A percentile compares a stretch with the other conserved stretches of the same genome.
These are phyloP conservation scores for Coemansia biformis DNA, from an alignment of 192 early-diverging fungal genomes.

Conservation along the genomic window DNA sequence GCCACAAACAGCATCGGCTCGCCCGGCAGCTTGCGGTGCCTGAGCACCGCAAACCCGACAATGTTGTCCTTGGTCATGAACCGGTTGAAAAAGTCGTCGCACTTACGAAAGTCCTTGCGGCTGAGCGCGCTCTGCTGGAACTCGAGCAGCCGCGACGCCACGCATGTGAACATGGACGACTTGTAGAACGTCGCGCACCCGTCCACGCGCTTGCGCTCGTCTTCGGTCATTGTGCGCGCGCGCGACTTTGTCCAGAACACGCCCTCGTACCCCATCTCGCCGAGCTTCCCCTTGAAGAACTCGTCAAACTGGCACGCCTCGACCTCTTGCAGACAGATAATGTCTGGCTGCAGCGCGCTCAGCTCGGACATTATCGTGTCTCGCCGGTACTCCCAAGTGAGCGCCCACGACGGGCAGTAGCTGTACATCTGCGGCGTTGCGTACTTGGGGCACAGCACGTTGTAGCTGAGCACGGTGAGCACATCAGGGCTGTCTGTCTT, in stretches of 20 bases:
- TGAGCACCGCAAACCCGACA: conserved; percentile 74
- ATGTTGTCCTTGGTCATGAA: conserved; percentile 98
- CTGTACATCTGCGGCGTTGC: conserved; percentile 82
- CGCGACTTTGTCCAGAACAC: conserved; percentile 94
- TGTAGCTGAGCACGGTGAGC: conserved; percentile 89
- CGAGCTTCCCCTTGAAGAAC: conserved; percentile 70
- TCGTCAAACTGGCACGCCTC: conserved; percentile 83
- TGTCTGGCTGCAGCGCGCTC: conserved; percentile 78
- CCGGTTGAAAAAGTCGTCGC: conserved; percentile 92
- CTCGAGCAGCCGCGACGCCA: conserved; percentile 87
- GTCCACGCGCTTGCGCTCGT: conserved; percentile 80
- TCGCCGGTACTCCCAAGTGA: conserved; percentile 89
- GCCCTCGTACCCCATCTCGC: conserved; percentile 73
- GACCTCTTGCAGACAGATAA: conserved; percentile 93
- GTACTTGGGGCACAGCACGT: conserved; percentile 85
- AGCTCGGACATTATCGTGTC: conserved; percentile 85
- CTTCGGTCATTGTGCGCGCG: conserved; percentile 88
- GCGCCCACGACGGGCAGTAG: conserved; percentile 93
- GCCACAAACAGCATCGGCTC: conserved; percentile 66
- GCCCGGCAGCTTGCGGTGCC: conserved; percentile 67
- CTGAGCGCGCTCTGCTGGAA: conserved; percentile 91
- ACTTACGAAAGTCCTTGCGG: conserved; percentile 80
- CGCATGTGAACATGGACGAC: conserved; percentile 67
- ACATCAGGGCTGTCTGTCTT: conserved; percentile 60
- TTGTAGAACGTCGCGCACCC: conserved; percentile 96